These are phyloP conservation scores for Alternaria ventricosa DNA, from an alignment of 2,329 filamentous ascomycete species.

Conservation along the genomic window DNA sequence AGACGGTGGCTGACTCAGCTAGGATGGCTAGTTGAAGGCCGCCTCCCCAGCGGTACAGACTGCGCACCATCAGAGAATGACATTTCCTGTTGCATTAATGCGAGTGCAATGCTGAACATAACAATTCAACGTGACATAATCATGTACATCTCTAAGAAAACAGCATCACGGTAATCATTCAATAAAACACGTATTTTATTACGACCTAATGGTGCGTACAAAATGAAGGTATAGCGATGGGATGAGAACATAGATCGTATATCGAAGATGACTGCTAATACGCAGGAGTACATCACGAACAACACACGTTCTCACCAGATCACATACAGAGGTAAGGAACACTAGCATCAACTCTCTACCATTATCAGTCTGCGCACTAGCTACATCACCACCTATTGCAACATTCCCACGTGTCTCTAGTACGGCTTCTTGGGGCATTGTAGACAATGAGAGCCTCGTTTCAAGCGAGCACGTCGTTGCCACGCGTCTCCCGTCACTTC, in stretches of 20 bases:
- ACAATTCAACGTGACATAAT: background rate
- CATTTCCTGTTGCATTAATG: background rate
- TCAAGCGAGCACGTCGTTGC: constrained; percentile 1
- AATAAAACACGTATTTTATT: background rate
- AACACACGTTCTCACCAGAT: background rate
- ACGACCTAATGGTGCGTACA: background rate
- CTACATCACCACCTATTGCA: constrained; percentile 4
- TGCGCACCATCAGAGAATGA: background rate
- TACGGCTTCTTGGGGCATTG: constrained; percentile 10
- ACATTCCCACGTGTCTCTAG: constrained; percentile 7
- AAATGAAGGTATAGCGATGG: background rate
- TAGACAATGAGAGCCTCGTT: constrained; percentile 5
- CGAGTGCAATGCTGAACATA: background rate
- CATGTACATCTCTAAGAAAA: background rate
- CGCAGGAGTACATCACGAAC: background rate
- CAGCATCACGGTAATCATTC: background rate
- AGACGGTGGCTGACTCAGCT: constrained; percentile 17
- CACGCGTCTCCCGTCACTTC: constrained; percentile 4
- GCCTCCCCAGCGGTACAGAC: background rate
- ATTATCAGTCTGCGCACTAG: background rate
- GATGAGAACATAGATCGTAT: background rate
- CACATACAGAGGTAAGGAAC: background rate
- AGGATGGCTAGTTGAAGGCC: background rate
- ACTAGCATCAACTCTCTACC: background rate
- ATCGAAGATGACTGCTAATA: background rate